A percentile compares a stretch with the other conserved stretches of the same genome.
These are phyloP conservation scores for Tetrapisispora taiwanensis DNA, from an alignment of 805 yeast genomes.

Conservation along the genomic window DNA sequence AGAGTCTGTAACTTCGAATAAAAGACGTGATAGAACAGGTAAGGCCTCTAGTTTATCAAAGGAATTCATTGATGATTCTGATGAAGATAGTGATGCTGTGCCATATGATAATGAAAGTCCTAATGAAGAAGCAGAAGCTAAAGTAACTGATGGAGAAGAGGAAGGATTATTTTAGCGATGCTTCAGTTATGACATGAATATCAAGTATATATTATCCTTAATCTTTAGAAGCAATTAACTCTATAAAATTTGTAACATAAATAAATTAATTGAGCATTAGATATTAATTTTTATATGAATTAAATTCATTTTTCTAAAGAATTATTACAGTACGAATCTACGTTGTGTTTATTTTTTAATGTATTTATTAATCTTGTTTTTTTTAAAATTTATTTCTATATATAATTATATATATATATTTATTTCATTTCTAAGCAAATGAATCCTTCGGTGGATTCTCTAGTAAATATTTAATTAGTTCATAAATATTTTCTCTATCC, in stretches of 20 bases:
- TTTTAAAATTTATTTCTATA: background rate
- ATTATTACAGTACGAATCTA: too few species aligned
- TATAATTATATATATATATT: background rate
- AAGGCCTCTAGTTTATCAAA: slow-evolving; percentile 26
- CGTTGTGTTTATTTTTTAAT: too few species aligned
- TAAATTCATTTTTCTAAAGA: too few species aligned
- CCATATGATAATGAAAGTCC: slow-evolving; percentile 3
- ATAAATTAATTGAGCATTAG: background rate
- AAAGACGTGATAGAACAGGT: slow-evolving; percentile 12
- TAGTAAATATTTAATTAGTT: slow-evolving; percentile 30
- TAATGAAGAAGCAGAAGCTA: slow-evolving; percentile 14
- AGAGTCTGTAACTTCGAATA: slow-evolving; percentile 18
- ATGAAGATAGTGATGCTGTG: slow-evolving; percentile 27
- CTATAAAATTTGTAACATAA: slow-evolving; percentile 1
- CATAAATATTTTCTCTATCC: slow-evolving; percentile 52
- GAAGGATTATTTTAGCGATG: slow-evolving; percentile 1
- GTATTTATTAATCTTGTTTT: too few species aligned
- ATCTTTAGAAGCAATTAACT: background rate
- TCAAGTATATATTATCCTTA: background rate
- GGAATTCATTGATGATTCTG: slow-evolving; percentile 37
- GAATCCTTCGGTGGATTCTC: slow-evolving; percentile 28
- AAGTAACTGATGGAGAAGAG: slow-evolving; percentile 9
- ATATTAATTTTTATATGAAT: too few species aligned
- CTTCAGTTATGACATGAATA: too few species aligned
- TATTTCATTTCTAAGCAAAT: slow-evolving; percentile 22